Conservation (phyloP, 495 filamentous ascomycete species). For the Hypomontagnella submonticulosa region DNA sequence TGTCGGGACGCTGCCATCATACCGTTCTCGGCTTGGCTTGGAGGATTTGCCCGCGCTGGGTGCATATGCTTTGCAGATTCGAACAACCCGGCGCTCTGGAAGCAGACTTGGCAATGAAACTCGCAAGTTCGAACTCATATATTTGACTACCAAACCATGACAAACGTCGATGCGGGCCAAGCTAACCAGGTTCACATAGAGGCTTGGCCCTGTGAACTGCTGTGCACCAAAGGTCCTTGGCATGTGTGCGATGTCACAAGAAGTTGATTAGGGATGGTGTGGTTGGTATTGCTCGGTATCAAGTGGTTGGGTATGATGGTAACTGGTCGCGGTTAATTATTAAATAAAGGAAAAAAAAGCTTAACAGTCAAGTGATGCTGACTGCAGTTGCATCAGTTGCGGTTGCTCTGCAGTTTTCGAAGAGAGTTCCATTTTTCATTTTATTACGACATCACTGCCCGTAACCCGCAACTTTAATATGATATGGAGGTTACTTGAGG, state of each 20-base stretch:
- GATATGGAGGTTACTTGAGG: neutral
- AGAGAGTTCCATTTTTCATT: neutral
- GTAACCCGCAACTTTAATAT: slow-evolving; percentile 20
- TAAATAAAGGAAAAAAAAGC: slow-evolving; percentile 29
- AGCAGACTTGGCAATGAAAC: slow-evolving; percentile 47
- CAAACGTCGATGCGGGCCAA: slow-evolving; percentile 41
- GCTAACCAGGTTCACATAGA: slow-evolving; percentile 18
- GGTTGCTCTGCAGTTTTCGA: slow-evolving; percentile 20
- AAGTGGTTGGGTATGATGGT: slow-evolving; percentile 25
- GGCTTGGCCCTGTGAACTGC: slow-evolving; percentile 38
- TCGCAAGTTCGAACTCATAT: slow-evolving; percentile 35
- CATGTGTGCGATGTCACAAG: slow-evolving; percentile 44
- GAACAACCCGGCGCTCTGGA: slow-evolving; percentile 44
- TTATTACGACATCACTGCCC: slow-evolving; percentile 34
- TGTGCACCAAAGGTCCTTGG: slow-evolving; percentile 37
- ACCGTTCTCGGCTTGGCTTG: slow-evolving; percentile 36
- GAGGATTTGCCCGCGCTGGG: slow-evolving; percentile 23
- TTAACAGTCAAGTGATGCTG: slow-evolving; percentile 39
- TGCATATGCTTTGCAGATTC: slow-evolving; percentile 43
- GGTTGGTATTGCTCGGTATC: slow-evolving; percentile 10
- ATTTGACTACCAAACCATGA: slow-evolving; percentile 34
- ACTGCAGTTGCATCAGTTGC: slow-evolving; percentile 25
- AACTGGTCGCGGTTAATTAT: slow-evolving; percentile 21
- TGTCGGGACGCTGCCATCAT: slow-evolving; percentile 27
- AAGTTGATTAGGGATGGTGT: slow-evolving; percentile 42